Base-by-base conservation (phyloP, 805 yeast genomes). In the Candida sphagnicola region DNA sequence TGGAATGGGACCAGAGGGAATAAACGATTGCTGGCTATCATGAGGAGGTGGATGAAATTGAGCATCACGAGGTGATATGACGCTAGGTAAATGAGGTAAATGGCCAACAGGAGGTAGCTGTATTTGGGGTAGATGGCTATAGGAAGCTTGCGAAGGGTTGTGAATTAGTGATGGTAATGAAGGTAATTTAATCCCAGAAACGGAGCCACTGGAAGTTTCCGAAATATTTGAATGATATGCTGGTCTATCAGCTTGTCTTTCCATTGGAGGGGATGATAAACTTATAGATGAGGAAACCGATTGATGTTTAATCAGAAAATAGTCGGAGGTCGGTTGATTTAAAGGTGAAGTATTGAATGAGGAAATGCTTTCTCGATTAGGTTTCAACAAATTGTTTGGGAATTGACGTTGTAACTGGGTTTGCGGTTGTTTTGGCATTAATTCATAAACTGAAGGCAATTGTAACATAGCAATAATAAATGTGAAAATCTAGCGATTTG, bases 391-490 rank as follows among this genome's bases (percentile, higher is more conserved):
- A 13, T 26, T 21, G 10, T 21, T 8, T 8, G 30, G 18, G 8
- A 8, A 8, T 21, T 33, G 28, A 16, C 5, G 34, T 10, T 18
- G 17, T 15, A 4, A 12, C 11, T 18, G 34, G 16, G n/a, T 8
- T 13, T 16, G 8, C 15, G 6, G n/a, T 4, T 17, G 8, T 31
- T 31, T 18, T 5, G 28, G 35, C 25, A 33, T 33, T 23, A 33
- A 21, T 33, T 33, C 35, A 14, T 33, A 21, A 6, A 33, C 35
- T 21, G 25, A 15, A 6, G 35, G 35, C 24, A 33, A 21, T 23
- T 23, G 35, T 33, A 33, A 16, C 35, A 33, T 33, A 29, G 13
- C 29, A 26, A 21, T n/a, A n/a, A n/a, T n/a, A n/a, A n/a, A n/a
- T n/a, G n/a, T n/a, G n/a, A n/a, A n/a, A n/a, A n/a, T n/a, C n/a